Evolutionary conservation across 768 basidiomycete species (phyloP).

Genomic region (Dioszegia aurantiaca): DNA sequence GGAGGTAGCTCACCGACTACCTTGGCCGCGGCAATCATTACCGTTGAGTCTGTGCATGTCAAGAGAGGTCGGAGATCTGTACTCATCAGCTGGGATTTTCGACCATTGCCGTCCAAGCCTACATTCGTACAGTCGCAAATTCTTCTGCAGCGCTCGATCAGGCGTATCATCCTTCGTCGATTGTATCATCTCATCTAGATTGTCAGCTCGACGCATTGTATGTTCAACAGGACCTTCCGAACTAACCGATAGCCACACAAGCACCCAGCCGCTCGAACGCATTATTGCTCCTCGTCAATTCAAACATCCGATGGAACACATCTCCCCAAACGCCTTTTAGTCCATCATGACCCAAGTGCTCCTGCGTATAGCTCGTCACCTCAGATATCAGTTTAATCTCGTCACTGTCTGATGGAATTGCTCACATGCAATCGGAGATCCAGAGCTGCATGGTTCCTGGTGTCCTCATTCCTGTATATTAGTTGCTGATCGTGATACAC

Average conservation of each 20-base stretch:
- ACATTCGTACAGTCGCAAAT: constrained; percentile 44
- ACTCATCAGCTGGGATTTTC: constrained; percentile 67
- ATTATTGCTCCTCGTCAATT: constrained; percentile 44
- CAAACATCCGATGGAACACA: constrained; percentile 42
- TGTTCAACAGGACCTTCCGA: too few species aligned
- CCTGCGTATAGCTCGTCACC: constrained; percentile 34
- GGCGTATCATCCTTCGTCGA: constrained; percentile 41
- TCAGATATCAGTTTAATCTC: too few species aligned
- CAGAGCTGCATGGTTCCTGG: constrained; percentile 64
- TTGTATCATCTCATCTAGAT: constrained; percentile 33
- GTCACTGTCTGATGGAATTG: too few species aligned
- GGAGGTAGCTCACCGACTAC: constrained; percentile 64
- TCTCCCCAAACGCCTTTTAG: constrained; percentile 41
- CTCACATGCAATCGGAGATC: constrained; percentile 38
- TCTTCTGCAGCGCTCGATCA: constrained; percentile 38
- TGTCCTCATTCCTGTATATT: constrained; percentile 59
- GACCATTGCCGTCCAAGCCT: constrained; percentile 3
- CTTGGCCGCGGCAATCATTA: constrained; percentile 93
- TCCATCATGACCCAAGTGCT: constrained; percentile 39
- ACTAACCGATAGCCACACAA: constrained; percentile 38
- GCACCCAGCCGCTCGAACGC: constrained; percentile 41
- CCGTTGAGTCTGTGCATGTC: constrained; percentile 81
- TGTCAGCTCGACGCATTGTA: too few species aligned
- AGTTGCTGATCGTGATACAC: constrained; percentile 57
- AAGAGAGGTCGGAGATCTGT: constrained; percentile 79